Base-by-base conservation (phyloP, 2,329 filamentous ascomycete genomes). In the Monilinia fructicola region DNA sequence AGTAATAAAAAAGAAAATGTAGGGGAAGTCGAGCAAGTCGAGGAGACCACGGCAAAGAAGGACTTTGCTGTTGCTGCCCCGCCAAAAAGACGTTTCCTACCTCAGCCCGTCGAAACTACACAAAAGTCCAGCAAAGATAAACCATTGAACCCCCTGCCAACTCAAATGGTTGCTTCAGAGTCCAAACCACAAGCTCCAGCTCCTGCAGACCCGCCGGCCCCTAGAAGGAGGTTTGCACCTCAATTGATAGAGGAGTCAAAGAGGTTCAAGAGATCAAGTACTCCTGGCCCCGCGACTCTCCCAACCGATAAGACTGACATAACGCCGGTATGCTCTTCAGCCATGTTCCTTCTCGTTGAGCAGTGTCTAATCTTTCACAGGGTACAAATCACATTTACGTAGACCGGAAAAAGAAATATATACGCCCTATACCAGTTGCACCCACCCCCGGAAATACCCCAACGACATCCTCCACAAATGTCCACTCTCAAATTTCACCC, bases 181-280 rank as follows among this genome's bases (percentile, higher is more conserved):
- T 83, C 81, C 66, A 81, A 82, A 83, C 84, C 81, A 64, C 67
- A 67, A 64, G 68, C 69, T 44, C 52, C 70, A 74, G 74, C 67
- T 69, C 71, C 69, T 73, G 67, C 70, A 74, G 75, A 72, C 74
- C 74, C 66, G 54, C 71, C 76, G 18, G 78, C 69, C 60, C 70
- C 66, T 26, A 71, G 70, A 72, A 81, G 83, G 69, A 79, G 80
- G 68, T 96, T 96, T 76, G 84, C 88, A 40, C 92, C 92, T 16
- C 89, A 94, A 73, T 81, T 96, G 65, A 88, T 96, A 69, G 92
- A 94, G 77, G 93, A 91, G 3, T 90, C 90, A 4, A 86, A 87
- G 72, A 84, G 92, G 64, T 87, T 87, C 44, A 86, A 90, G 69
- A 87, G 87, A 73, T 84, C 84, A 21, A 87, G 87, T 26, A 89